A percentile compares a stretch with the other conserved stretches of the same genome.
These are phyloP conservation scores for Alternaria infectoria DNA, from an alignment of 2,329 filamentous ascomycete species.

Conservation along the genomic window DNA sequence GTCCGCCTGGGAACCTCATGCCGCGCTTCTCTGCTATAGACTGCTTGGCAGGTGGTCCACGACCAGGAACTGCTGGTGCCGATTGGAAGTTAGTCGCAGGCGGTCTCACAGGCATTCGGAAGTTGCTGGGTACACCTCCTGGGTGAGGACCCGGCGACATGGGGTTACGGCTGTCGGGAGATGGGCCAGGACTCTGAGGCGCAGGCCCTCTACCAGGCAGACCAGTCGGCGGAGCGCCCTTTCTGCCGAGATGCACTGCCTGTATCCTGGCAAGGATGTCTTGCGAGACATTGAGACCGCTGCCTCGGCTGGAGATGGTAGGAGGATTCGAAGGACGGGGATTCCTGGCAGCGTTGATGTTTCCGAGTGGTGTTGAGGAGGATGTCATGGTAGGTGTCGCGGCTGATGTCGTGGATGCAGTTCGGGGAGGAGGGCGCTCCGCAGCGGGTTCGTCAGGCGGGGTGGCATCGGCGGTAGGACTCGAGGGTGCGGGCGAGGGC, in stretches of 20 bases:
- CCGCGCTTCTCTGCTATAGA: constrained; percentile 73
- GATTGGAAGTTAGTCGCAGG: constrained; percentile 53
- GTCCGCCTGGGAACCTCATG: constrained; percentile 66
- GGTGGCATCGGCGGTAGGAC: constrained; percentile 23
- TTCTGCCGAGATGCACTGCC: constrained; percentile 70
- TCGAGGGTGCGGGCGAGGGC: constrained; percentile 34
- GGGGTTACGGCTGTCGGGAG: constrained; percentile 21
- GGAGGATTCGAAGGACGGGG: constrained; percentile 51
- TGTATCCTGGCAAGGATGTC: constrained; percentile 74
- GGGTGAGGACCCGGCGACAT: constrained; percentile 35
- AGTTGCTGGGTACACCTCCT: constrained; percentile 52
- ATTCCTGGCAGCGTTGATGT: constrained; percentile 72
- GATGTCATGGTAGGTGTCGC: constrained; percentile 66
- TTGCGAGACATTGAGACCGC: constrained; percentile 60
- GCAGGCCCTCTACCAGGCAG: constrained; percentile 31
- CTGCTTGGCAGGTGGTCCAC: constrained; percentile 58
- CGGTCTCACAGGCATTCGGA: constrained; percentile 54
- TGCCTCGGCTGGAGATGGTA: constrained; percentile 54
- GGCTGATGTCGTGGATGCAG: constrained; percentile 61
- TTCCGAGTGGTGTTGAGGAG: constrained; percentile 83
- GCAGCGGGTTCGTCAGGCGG: constrained; percentile 29
- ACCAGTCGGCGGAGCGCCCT: constrained; percentile 58
- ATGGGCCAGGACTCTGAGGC: constrained; percentile 36
- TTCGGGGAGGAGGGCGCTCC: constrained; percentile 62
- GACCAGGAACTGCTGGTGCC: constrained; percentile 56